Evolutionary conservation across 306 rosid species (phyloP), one percentile per base, ranked within the genome.

Genomic region (Quillaja saponaria): DNA sequence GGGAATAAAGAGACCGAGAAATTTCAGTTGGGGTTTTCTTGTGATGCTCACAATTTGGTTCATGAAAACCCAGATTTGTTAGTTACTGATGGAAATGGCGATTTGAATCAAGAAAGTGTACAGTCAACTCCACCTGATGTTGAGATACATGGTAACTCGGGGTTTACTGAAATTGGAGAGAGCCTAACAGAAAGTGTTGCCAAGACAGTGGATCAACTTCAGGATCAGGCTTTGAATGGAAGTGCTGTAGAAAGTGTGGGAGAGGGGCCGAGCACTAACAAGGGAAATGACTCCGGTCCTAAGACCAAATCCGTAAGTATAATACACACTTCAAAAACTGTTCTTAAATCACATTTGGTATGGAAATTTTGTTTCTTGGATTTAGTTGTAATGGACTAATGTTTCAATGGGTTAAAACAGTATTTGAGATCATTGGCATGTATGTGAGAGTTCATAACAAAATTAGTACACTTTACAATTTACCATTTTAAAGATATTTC

Each of bases 121-220:
- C 72, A 21, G 66, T 76, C 72, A 4, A 69, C 81, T 19, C 72
- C 81, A 5, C 84, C 69, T 1, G 88, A 80, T 61, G 50, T 61
- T 20, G 80, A 64, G 34, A 57, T 38, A 5, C 25, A 38, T 25
- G 67, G 31, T 9, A 14, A 18, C 14, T 41, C 46, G 4, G 48
- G 42, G 75, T 64, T 34, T 65, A 51, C 44, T 10, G 34, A 33
- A 46, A 54, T 17, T 19, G 40, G 9, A 4, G 54, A 42, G 48
- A 73, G 69, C 47, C 73, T 0, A 4, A 38, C 63, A 49, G 67
- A 58, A 16, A 55, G 55, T 16, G 33, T 66, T 42, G 28, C 13
- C 35, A 40, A 31, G 7, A 7, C 5, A 3, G 1, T 3, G 8
- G 14, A 6, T 16, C 54, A 47, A 10, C 39, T 46, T 33, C 3